Evolutionary conservation across 441 rosid genomes (phyloP).

Genomic region (California macrophylla): DNA sequence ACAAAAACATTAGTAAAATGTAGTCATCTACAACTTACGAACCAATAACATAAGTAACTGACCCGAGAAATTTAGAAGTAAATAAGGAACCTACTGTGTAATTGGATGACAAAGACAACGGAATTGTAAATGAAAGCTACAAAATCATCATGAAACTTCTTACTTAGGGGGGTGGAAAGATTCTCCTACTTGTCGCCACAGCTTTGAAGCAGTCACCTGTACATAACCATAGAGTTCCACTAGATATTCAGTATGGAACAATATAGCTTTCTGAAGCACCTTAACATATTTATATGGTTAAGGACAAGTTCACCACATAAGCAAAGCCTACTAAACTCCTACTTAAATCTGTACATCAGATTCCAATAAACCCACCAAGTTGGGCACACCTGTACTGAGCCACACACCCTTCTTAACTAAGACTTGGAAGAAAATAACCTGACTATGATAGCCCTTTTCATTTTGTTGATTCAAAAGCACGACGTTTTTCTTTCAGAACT

Average conservation of each 20-base stretch:
- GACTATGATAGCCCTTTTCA: not conserved
- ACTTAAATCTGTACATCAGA: slow-evolving; percentile 3
- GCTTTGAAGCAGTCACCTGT: slow-evolving; percentile 77
- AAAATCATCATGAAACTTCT: slow-evolving; percentile 18
- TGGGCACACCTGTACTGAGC: not conserved
- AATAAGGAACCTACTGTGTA: not conserved
- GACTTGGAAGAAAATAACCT: slow-evolving; percentile 1
- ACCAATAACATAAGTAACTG: not conserved
- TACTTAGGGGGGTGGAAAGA: slow-evolving; percentile 95
- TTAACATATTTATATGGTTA: not conserved
- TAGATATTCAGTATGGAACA: slow-evolving; percentile 12
- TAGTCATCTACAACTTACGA: not conserved
- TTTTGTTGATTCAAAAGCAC: too few relatives aligned
- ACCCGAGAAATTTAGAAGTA: not conserved
- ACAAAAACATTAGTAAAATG: not conserved
- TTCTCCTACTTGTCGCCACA: slow-evolving; percentile 96
- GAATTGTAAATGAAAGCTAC: slow-evolving; percentile 5
- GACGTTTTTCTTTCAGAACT: too few relatives aligned
- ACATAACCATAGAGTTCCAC: slow-evolving; percentile 22
- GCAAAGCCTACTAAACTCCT: not conserved
- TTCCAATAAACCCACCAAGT: not conserved
- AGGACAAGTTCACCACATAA: not conserved
- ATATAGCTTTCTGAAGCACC: not conserved
- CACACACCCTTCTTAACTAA: not conserved
- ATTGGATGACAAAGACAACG: not conserved